phyloP scores from a whole-genome alignment of 2,329 filamentous ascomycete species.

The Cercospora canescens region DNA sequence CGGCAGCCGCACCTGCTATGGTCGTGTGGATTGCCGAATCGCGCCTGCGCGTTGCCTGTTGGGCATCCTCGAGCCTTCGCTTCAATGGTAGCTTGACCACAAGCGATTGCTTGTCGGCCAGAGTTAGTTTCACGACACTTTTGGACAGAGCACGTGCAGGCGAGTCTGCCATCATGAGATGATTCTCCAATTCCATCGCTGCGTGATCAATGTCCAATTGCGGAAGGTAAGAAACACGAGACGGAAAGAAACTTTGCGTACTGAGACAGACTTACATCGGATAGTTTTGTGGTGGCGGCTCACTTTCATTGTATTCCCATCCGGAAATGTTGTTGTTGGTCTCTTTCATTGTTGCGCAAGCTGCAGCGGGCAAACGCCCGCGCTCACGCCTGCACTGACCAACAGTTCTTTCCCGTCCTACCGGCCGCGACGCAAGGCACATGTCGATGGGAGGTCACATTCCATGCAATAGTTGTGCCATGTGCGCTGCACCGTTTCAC shows the following conservation, averaged over 20 bases:
- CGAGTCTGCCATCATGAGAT: neutral
- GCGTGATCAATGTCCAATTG: neutral
- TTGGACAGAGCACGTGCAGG: neutral
- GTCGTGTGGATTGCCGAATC: neutral
- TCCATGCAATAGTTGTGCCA: neutral
- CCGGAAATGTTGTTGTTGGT: neutral
- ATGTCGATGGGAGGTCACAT: neutral
- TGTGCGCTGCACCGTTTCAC: neutral
- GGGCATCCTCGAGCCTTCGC: neutral
- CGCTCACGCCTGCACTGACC: constrained; percentile 2
- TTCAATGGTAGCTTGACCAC: neutral
- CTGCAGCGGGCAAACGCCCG: neutral
- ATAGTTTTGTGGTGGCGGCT: neutral
- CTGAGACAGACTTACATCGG: neutral
- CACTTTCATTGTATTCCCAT: neutral
- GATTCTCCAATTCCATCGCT: neutral
- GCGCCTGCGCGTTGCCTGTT: neutral
- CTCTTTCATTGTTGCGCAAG: constrained; percentile 1
- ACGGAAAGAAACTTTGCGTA: neutral
- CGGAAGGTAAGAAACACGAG: neutral
- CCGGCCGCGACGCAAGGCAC: neutral
- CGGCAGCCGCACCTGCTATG: neutral
- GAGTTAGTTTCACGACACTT: neutral
- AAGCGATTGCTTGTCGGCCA: neutral
- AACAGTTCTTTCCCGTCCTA: neutral